Percentiles rank a stretch among this genome's conserved stretches.
Conservation (phyloP, 2,329 filamentous ascomycete species). For the Phialemonium atrogriseum region DNA sequence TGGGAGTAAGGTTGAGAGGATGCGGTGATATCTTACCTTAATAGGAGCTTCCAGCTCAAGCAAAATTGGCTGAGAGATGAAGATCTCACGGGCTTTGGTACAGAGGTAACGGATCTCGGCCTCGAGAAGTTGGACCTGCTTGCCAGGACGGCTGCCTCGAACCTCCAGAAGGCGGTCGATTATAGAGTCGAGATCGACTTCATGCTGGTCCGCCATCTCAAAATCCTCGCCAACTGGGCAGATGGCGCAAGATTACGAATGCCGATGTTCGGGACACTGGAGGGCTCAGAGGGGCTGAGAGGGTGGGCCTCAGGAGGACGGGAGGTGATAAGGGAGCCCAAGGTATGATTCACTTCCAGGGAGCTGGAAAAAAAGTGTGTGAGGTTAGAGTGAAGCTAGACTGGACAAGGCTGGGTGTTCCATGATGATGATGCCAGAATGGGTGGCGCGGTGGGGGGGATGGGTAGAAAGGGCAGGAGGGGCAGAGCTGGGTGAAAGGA, state of each 20-base stretch:
- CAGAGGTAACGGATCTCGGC: conserved; percentile 94
- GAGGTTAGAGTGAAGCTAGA: neutral
- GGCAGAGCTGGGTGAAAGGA: conserved; percentile 2
- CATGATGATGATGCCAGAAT: too few species aligned
- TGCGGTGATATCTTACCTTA: conserved; percentile 68
- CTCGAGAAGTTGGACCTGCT: conserved; percentile 96
- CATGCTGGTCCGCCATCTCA: conserved; percentile 60
- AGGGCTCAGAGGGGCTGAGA: too few species aligned
- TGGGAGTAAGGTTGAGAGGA: too few species aligned
- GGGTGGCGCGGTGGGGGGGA: neutral
- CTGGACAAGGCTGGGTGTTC: too few species aligned
- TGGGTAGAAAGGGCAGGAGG: conserved; percentile 1
- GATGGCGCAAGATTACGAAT: conserved; percentile 25
- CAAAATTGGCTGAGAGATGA: conserved; percentile 97
- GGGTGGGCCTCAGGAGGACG: too few species aligned
- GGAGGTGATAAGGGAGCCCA: too few species aligned
- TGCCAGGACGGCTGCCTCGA: conserved; percentile 92
- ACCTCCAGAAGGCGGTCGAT: conserved; percentile 98
- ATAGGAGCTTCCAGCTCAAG: conserved; percentile 97
- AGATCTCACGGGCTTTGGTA: conserved; percentile 98
- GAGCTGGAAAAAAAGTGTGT: neutral
- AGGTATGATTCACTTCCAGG: conserved; percentile 2
- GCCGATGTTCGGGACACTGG: too few species aligned
- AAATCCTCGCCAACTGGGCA: conserved; percentile 31
- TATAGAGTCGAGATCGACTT: conserved; percentile 98